These are phyloP conservation scores for Torulaspora franciscae DNA, from an alignment of 805 yeast genomes.

Conservation along the genomic window DNA sequence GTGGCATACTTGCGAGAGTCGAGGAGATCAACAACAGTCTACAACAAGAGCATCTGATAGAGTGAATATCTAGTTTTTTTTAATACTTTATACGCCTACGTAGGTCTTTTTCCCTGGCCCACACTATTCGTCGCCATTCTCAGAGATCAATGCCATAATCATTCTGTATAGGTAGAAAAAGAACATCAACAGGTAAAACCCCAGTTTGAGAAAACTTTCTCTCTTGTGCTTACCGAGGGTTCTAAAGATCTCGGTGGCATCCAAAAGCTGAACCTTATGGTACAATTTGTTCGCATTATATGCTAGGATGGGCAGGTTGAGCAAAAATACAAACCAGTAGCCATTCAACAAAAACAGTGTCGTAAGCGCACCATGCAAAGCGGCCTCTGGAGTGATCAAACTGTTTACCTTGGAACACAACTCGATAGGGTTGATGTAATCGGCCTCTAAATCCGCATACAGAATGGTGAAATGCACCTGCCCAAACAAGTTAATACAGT, in stretches of 20 bases:
- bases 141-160: slow-evolving; percentile 87
- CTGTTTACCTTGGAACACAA: slow-evolving; percentile 88
- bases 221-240: slow-evolving; percentile 89
- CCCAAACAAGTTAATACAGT: slow-evolving; percentile 81
- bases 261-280: slow-evolving; percentile 78
- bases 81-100: slow-evolving; percentile 8
- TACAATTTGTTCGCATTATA: slow-evolving; percentile 77
- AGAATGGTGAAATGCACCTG: slow-evolving; percentile 94
- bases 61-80: slow-evolving; percentile 1
- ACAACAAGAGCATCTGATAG: slow-evolving; percentile 4
- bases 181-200: slow-evolving; percentile 85
- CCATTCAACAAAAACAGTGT: slow-evolving; percentile 74
- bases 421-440: slow-evolving; percentile 96
- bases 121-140: slow-evolving; percentile 37
- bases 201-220: slow-evolving; percentile 85
- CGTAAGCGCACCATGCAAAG: slow-evolving; percentile 68
- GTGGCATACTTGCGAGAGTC: slow-evolving; percentile 19
- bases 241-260: slow-evolving; percentile 96
- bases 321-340: slow-evolving; percentile 82
- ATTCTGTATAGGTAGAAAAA: slow-evolving; percentile 93
- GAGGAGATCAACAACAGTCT: slow-evolving; percentile 14
- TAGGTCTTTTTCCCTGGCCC: neutral
- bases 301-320: slow-evolving; percentile 79
- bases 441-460: slow-evolving; percentile 93
- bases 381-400: slow-evolving; percentile 86